Percentiles rank a stretch among this genome's conserved stretches.
phyloP scores from a whole-genome alignment of 139 green algal species.

The Mychonastes homosphaera region DNA sequence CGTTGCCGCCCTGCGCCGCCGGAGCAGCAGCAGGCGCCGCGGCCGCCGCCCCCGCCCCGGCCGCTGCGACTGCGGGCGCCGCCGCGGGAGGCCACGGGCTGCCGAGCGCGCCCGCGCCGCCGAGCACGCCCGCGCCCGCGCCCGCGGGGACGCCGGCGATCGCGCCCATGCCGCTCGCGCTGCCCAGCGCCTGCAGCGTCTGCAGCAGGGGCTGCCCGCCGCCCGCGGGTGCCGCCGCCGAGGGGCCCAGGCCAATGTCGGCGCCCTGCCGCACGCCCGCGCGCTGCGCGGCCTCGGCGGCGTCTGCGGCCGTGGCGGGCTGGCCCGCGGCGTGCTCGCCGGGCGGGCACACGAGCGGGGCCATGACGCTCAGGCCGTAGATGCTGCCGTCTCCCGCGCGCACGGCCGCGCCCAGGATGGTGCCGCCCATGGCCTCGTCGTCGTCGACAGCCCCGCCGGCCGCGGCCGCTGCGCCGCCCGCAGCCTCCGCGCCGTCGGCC shows the following conservation, averaged over 20 bases:
- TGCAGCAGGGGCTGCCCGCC: slow-evolving; percentile 12
- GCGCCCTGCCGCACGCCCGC: slow-evolving; percentile 19
- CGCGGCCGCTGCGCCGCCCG: neutral
- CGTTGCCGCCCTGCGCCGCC: too few species aligned
- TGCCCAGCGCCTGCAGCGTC: slow-evolving; percentile 4
- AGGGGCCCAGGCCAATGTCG: slow-evolving; percentile 12
- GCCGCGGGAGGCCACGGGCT: too few species aligned
- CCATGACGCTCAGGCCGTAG: slow-evolving; percentile 12
- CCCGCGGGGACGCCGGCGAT: too few species aligned
- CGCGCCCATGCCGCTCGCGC: neutral
- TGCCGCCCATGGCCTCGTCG: neutral
- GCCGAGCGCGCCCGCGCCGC: too few species aligned
- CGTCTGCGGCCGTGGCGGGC: slow-evolving; percentile 13
- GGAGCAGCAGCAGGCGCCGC: too few species aligned
- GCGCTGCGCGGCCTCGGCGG: slow-evolving; percentile 9
- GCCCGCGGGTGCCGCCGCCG: neutral
- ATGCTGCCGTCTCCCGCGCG: neutral
- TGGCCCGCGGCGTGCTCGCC: slow-evolving; percentile 15
- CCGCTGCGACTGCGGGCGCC: too few species aligned
- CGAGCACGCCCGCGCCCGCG: too few species aligned
- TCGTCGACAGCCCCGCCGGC: neutral
- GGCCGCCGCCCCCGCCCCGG: too few species aligned
- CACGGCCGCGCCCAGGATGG: slow-evolving; percentile 20
- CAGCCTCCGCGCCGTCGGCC: neutral
- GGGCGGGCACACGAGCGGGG: slow-evolving; percentile 17